Percentiles rank a stretch among this genome's conserved stretches.
phyloP scores from a whole-genome alignment of 306 rosid genomes.

The Acacia confusa region DNA sequence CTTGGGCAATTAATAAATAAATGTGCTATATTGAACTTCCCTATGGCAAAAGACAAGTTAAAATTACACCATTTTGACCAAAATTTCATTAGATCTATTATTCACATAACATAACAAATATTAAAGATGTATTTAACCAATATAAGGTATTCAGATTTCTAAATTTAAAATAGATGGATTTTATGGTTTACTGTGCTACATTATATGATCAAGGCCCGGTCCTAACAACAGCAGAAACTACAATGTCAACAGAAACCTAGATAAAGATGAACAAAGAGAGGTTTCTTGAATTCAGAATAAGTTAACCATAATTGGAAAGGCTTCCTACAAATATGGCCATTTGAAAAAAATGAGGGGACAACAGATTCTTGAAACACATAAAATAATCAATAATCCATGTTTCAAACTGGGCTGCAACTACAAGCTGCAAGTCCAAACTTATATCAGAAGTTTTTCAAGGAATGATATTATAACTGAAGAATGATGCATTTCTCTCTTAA shows the following conservation, averaged over 20 bases:
- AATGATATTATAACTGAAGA: constrained; percentile 3
- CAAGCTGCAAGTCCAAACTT: background rate
- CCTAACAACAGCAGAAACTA: constrained; percentile 17
- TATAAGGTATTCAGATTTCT: background rate
- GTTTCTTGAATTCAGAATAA: background rate
- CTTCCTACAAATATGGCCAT: constrained; percentile 7
- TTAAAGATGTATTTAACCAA: background rate
- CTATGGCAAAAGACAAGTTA: background rate
- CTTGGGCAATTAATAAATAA: background rate
- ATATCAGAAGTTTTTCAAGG: background rate
- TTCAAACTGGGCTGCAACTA: background rate
- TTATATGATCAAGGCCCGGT: background rate
- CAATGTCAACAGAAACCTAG: background rate
- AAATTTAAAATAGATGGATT: background rate
- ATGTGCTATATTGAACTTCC: background rate
- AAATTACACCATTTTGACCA: background rate
- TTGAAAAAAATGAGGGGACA: background rate
- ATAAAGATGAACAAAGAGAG: background rate
- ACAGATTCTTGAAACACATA: constrained; percentile 8
- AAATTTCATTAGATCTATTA: background rate
- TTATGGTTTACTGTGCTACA: background rate
- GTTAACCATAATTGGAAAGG: background rate
- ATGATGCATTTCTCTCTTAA: background rate
- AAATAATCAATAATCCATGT: constrained; percentile 13
- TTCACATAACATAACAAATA: background rate